A percentile compares a stretch with the other conserved stretches of the same genome.
Evolutionary conservation across 257 asterid genomes (phyloP).

Genomic region (Lycium barbarum): DNA sequence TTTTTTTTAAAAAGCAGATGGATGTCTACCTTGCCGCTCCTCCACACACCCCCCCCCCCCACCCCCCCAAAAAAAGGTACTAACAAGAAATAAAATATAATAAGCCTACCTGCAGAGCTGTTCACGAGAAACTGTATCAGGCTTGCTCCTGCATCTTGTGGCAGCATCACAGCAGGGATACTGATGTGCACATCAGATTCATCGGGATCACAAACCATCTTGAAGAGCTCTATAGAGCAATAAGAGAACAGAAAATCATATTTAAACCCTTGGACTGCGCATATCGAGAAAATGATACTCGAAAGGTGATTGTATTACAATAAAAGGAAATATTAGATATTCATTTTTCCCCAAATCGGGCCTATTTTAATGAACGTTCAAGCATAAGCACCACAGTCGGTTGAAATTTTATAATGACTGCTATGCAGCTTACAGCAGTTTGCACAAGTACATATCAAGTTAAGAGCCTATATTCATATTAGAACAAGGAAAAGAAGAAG

Average conservation of each 20-base stretch:
- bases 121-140: slow-evolving; percentile 56
- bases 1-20: background rate
- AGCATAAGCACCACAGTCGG: background rate
- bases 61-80: background rate
- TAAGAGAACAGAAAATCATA: background rate
- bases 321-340: background rate
- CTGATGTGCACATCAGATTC: slow-evolving; percentile 65
- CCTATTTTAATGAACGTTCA: background rate
- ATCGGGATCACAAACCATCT: slow-evolving; percentile 94
- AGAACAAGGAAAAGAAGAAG: background rate
- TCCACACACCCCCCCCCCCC: background rate
- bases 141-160: slow-evolving; percentile 84
- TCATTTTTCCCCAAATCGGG: background rate
- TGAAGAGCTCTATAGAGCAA: slow-evolving; percentile 80
- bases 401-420: background rate
- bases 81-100: background rate
- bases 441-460: background rate
- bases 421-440: slow-evolving; percentile 8
- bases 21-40: background rate
- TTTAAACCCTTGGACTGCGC: slow-evolving; percentile 11
- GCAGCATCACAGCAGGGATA: slow-evolving; percentile 95
- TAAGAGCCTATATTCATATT: slow-evolving; percentile 22
- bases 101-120: slow-evolving; percentile 69
- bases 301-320: background rate
- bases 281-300: background rate